phyloP scores from a whole-genome alignment of 2,329 filamentous ascomycete species.

The Nigrograna mackinnonii region DNA sequence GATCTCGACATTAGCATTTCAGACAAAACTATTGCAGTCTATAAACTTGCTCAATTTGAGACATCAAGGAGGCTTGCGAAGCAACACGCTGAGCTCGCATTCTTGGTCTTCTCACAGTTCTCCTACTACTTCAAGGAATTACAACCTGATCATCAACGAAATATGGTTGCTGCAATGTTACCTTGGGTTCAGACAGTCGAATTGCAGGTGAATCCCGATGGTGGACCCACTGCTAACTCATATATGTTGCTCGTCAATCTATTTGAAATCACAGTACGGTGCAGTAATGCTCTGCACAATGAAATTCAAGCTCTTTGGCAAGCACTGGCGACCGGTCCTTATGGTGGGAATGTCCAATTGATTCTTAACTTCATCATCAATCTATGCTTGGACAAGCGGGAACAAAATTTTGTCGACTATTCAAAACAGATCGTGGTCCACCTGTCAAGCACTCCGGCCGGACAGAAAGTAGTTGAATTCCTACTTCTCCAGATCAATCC shows the following conservation, averaged over 20 bases:
- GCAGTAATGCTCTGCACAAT: conserved; percentile 84
- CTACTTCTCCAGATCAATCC: conserved; percentile 88
- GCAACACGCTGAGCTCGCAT: conserved; percentile 86
- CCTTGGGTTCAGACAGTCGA: conserved; percentile 97
- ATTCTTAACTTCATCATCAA: conserved; percentile 96
- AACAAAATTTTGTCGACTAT: conserved; percentile 98
- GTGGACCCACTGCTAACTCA: conserved; percentile 85
- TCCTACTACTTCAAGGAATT: conserved; percentile 90
- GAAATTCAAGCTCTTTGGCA: conserved; percentile 98
- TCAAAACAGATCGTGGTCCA: conserved; percentile 99
- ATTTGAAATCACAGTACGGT: conserved; percentile 94
- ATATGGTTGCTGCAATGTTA: conserved; percentile 90
- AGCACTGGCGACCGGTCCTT: conserved; percentile 87
- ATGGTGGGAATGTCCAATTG: conserved; percentile 90
- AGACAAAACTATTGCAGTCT: conserved; percentile 97
- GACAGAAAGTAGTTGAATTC: conserved; percentile 92
- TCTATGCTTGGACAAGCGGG: conserved; percentile 87
- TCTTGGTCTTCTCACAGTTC: conserved; percentile 95
- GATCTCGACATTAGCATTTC: conserved; percentile 98
- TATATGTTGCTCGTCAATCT: conserved; percentile 95
- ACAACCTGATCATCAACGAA: conserved; percentile 80
- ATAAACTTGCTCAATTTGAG: conserved; percentile 96
- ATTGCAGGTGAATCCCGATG: conserved; percentile 87
- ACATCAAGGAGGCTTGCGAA: conserved; percentile 89
- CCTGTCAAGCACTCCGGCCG: conserved; percentile 81